Evolutionary conservation across 257 asterid species (phyloP).

Genomic region (Solanum rostratum): DNA sequence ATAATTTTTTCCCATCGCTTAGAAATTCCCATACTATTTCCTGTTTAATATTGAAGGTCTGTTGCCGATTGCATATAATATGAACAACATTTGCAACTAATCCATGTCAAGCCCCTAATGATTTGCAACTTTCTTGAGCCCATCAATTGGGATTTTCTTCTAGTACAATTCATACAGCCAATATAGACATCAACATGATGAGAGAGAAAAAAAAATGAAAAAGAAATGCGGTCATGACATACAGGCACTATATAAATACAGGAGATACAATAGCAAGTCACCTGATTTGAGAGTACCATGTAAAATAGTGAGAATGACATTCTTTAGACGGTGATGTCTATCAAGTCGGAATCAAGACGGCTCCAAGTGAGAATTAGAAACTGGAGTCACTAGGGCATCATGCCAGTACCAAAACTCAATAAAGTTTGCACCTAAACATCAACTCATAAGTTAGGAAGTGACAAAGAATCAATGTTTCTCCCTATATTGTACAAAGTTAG

Average conservation of each 20-base stretch:
- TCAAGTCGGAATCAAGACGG: background rate
- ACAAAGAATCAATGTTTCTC: constrained; percentile 33
- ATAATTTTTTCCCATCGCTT: background rate
- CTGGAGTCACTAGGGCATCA: constrained; percentile 9
- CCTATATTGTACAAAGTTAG: constrained; percentile 35
- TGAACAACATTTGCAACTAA: background rate
- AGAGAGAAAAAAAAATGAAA: background rate
- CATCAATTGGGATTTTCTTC: background rate
- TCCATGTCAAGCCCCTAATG: background rate
- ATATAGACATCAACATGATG: background rate
- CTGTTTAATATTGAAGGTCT: background rate
- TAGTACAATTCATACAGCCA: background rate
- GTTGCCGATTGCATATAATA: background rate
- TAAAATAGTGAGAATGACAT: background rate
- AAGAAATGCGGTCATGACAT: background rate
- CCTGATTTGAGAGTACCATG: background rate
- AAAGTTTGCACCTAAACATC: constrained; percentile 17
- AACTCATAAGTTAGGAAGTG: constrained; percentile 12
- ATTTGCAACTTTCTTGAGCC: background rate
- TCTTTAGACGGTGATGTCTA: background rate
- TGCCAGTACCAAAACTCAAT: constrained; percentile 28
- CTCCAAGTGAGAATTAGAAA: background rate
- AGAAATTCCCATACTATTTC: background rate
- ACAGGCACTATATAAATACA: background rate
- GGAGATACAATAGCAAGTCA: background rate